A percentile compares a stretch with the other conserved stretches of the same genome.
Evolutionary conservation across 768 basidiomycete species (phyloP).

Genomic region (Tylopilus sp.): DNA sequence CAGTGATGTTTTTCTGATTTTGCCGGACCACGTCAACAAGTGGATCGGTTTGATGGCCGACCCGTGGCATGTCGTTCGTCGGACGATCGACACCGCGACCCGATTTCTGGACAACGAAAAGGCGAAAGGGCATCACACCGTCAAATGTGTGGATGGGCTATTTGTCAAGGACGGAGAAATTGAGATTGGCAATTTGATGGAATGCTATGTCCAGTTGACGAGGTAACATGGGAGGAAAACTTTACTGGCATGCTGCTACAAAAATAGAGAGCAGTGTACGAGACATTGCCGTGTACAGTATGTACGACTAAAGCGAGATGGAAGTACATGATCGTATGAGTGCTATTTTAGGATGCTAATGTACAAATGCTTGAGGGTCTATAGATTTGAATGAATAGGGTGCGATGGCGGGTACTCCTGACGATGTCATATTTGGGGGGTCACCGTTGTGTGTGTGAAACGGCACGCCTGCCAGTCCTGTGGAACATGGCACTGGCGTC

Average conservation of each 20-base stretch:
- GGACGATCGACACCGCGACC: conserved; percentile 17
- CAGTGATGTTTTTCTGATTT: conserved; percentile 34
- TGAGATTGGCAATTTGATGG: conserved; percentile 5
- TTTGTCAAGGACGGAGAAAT: conserved; percentile 8
- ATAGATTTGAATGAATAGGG: conserved; percentile 9
- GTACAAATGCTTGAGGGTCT: conserved; percentile 14
- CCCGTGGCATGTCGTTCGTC: conserved; percentile 16
- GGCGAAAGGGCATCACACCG: background rate
- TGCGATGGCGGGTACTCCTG: background rate
- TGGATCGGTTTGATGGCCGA: conserved; percentile 23
- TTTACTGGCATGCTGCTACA: background rate
- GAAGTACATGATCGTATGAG: background rate
- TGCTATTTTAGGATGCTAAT: conserved; percentile 9
- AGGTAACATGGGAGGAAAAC: background rate
- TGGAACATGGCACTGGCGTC: conserved; percentile 21
- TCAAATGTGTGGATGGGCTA: conserved; percentile 1
- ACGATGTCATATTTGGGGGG: background rate
- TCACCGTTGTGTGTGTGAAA: conserved; percentile 12
- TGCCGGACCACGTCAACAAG: conserved; percentile 28
- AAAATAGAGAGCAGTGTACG: too few species aligned
- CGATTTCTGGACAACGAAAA: conserved; percentile 19
- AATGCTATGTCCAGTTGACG: conserved; percentile 1
- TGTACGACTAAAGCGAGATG: background rate
- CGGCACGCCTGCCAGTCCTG: conserved; percentile 5
- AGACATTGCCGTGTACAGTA: background rate